Evolutionary conservation across 2,329 filamentous ascomycete genomes (phyloP), one percentile per base, ranked within the genome.

Genomic region (Ceratocystis eucalypticola): DNA sequence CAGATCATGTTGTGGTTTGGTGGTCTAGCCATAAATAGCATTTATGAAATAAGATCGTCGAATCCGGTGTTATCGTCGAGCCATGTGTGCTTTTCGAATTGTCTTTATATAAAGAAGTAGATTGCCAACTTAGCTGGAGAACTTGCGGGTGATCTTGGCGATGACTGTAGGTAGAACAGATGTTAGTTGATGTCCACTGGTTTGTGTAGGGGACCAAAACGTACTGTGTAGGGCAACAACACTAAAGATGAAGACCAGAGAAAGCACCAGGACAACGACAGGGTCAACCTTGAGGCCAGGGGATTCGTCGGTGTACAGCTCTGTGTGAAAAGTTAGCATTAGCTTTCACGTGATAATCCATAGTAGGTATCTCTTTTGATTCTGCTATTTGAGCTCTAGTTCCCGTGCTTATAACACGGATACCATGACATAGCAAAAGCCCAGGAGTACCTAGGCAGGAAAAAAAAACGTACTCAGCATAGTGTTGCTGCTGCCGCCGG

Each of bases 271-370:
- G 70, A 99, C 93, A 71, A 99, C 92, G 68, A 99, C 94, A 25
- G 94, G 94, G 77, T 99, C 94, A 70, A 99, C 94, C 82, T 96
- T 96, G 73, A 99, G 82, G 69, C 94, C 94, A 68, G 94, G 94
- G 70, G 90, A 96, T 81, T 99, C 94, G 75, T 99, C 94, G 67
- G 94, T 99, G 85, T 99, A 99, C 57, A 99, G 87, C 78, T 85
- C 88, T 91, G 69, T 55, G 69, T 37, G 22, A 7, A 57, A 25
- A 10, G 64, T 65, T 59, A 68, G 66, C 41, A 6, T 37, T 10
- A 3, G 25, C 33, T 59, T 37, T 15, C 55, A 59, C 20, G 7
- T 8, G 15, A 30, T n/a, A 25, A 53, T 53, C 8, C 12, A n/a
- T 53, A 53, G 22, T 12, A 41, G 37, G 12, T 41, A 41, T 28